Conservation (phyloP, 116 monocot genomes). For the Posidonia oceanica region DNA sequence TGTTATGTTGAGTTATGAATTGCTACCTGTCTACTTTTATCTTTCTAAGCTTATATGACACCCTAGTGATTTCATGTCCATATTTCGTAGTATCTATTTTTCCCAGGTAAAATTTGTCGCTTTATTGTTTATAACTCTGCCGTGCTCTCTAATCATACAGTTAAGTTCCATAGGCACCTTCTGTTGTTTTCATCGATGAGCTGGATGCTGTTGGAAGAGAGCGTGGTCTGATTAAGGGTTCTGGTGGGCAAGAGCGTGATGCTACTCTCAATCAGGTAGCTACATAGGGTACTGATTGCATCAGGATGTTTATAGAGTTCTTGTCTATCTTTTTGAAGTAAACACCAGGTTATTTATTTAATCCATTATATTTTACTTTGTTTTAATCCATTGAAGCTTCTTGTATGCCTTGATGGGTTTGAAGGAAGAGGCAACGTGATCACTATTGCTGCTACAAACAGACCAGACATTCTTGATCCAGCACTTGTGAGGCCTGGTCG, state of each 20-base stretch:
- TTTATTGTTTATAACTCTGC: not conserved
- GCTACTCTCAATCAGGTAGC: conserved; percentile 84
- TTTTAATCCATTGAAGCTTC: conserved; percentile 52
- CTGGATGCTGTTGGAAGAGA: conserved; percentile 91
- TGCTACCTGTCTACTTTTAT: not conserved
- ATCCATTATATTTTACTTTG: not conserved
- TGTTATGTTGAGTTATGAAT: too few relatives aligned
- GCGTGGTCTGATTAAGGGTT: conserved; percentile 80
- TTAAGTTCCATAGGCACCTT: conserved; percentile 52
- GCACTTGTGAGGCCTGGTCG: conserved; percentile 89
- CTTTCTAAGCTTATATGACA: not conserved
- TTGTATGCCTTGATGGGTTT: conserved; percentile 87
- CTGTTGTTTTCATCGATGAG: conserved; percentile 94
- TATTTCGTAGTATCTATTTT: not conserved
- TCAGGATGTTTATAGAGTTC: not conserved
- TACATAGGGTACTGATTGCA: not conserved
- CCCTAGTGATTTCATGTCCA: not conserved
- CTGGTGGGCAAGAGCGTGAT: conserved; percentile 93
- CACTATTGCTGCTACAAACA: conserved; percentile 90
- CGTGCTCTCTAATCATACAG: not conserved
- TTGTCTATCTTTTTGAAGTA: not conserved
- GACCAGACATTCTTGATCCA: conserved; percentile 95
- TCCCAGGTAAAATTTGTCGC: not conserved
- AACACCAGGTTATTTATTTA: too few relatives aligned
- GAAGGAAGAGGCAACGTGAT: conserved; percentile 90